These are phyloP conservation scores for Grosmannia clavigera DNA, from an alignment of 2,329 filamentous ascomycete species.

Conservation along the genomic window DNA sequence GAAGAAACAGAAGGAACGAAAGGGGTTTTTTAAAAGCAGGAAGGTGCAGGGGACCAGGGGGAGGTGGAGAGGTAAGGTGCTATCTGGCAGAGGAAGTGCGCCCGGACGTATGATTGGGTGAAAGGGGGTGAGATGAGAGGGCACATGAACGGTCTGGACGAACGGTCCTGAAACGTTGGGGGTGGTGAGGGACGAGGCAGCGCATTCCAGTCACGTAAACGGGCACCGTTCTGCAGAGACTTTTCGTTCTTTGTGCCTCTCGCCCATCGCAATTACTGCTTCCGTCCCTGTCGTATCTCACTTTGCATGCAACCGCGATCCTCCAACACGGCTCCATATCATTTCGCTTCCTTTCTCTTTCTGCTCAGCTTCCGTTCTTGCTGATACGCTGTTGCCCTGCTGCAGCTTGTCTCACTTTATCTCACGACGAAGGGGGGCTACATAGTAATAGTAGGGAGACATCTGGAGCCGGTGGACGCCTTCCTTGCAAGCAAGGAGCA, in stretches of 20 bases:
- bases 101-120: conserved; percentile 1
- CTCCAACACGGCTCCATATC: background rate
- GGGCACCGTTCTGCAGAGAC: background rate
- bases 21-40: conserved; percentile 9
- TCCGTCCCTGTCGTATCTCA: background rate
- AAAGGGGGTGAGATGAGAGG: background rate
- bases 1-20: conserved; percentile 7
- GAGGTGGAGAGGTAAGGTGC: conserved; percentile 5
- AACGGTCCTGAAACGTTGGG: background rate
- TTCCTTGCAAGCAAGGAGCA: background rate
- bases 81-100: background rate
- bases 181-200: background rate
- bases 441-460: background rate
- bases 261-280: background rate
- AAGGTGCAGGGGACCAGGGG: conserved; percentile 8
- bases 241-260: background rate
- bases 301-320: background rate
- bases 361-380: background rate
- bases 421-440: background rate
- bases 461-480: background rate
- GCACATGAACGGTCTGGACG: background rate
- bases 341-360: conserved; percentile 1
- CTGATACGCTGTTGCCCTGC: background rate
- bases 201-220: background rate
- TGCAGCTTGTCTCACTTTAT: background rate